Evolutionary conservation across 1,284 basidiomycete species (phyloP).

Genomic region (Gastroboletus turbinatus): DNA sequence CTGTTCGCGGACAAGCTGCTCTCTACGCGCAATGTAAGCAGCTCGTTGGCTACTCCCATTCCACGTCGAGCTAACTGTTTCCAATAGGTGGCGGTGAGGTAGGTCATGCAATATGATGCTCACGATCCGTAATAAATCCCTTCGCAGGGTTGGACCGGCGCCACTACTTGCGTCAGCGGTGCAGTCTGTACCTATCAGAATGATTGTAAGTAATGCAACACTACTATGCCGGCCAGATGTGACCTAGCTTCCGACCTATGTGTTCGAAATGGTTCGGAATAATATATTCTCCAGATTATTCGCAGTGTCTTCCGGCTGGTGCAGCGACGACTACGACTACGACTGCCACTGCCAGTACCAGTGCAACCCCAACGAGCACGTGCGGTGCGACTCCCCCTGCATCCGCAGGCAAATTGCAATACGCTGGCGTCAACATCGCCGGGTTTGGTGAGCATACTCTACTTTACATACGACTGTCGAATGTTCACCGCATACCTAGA

Average conservation of each 20-base stretch:
- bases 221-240: background rate
- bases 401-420: slow-evolving; percentile 10
- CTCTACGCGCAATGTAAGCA: slow-evolving; percentile 15
- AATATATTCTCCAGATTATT: slow-evolving; percentile 9
- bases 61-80: background rate
- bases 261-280: background rate
- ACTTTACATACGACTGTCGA: background rate
- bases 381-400: background rate
- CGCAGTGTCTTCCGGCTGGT: slow-evolving; percentile 6
- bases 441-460: slow-evolving; percentile 11
- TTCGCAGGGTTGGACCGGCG: slow-evolving; percentile 9
- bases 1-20: slow-evolving; percentile 5
- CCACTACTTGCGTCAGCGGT: slow-evolving; percentile 11
- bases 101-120: background rate
- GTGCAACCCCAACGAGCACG: background rate
- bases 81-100: slow-evolving; percentile 10
- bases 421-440: slow-evolving; percentile 16
- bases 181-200: slow-evolving; percentile 12
- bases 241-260: background rate
- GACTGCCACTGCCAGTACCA: background rate
- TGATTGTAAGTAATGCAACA: background rate
- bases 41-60: background rate
- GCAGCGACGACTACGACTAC: background rate
- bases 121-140: background rate
- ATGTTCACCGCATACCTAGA: background rate